Conservation (phyloP, 441 rosid species). For the Brassica balearica region DNA sequence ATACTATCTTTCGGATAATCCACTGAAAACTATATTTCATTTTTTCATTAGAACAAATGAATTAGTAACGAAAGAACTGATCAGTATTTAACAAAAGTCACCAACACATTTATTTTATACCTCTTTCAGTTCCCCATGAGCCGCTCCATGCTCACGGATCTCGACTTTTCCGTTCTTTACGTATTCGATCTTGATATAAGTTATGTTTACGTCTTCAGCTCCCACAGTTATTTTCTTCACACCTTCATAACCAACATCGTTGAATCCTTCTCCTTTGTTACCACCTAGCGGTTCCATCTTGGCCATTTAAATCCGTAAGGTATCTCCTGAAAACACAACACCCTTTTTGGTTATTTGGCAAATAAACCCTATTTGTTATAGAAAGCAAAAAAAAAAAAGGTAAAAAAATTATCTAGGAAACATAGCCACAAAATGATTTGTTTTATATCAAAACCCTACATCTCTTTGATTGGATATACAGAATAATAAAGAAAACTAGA, state of each 20-base stretch:
- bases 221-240: slow-evolving; percentile 32
- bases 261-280: slow-evolving; percentile 11
- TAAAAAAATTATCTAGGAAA: too few relatives aligned
- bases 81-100: too few relatives aligned
- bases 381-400: too few relatives aligned
- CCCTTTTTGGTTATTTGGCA: too few relatives aligned
- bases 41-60: background rate
- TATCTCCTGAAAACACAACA: too few relatives aligned
- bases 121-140: slow-evolving; percentile 1
- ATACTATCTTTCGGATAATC: background rate
- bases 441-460: too few relatives aligned
- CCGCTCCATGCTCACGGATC: slow-evolving; percentile 25
- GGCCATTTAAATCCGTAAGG: too few relatives aligned
- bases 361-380: too few relatives aligned
- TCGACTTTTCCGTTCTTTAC: slow-evolving; percentile 8
- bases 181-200: slow-evolving; percentile 11
- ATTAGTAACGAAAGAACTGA: background rate
- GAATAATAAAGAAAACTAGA: too few relatives aligned
- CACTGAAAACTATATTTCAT: slow-evolving; percentile 13
- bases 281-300: slow-evolving; percentile 23
- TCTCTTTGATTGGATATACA: too few relatives aligned
- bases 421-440: too few relatives aligned
- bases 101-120: background rate
- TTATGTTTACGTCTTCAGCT: background rate
- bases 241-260: slow-evolving; percentile 35